Evolutionary conservation across 1,284 basidiomycete genomes (phyloP).

Genomic region (Fomitopsis pinicola): DNA sequence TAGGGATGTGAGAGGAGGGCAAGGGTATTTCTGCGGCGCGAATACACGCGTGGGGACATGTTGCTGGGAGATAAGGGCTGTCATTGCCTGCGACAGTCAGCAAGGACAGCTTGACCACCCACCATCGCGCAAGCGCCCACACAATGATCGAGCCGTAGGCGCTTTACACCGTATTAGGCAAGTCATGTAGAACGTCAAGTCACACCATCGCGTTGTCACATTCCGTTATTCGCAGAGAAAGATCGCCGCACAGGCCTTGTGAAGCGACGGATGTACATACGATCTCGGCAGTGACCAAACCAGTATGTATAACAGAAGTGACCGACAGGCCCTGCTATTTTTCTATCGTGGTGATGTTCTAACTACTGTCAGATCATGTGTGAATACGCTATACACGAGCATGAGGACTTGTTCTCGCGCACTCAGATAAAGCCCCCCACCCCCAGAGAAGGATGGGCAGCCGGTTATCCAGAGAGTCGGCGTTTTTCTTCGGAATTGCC

Average conservation of each 20-base stretch:
- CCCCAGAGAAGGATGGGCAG: too few relatives aligned
- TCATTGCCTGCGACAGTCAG: background rate
- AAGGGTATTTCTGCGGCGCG: background rate
- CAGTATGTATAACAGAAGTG: too few relatives aligned
- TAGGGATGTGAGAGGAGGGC: background rate
- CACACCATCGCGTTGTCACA: background rate
- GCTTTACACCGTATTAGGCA: background rate
- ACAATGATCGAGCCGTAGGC: background rate
- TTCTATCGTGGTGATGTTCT: too few relatives aligned
- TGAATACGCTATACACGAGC: too few relatives aligned
- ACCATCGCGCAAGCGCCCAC: background rate
- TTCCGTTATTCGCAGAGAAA: background rate
- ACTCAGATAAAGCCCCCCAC: too few relatives aligned
- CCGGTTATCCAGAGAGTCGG: too few relatives aligned
- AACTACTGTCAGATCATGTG: too few relatives aligned
- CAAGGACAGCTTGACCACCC: background rate
- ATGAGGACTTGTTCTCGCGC: too few relatives aligned
- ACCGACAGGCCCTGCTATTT: too few relatives aligned
- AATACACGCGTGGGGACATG: background rate
- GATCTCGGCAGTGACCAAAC: too few relatives aligned
- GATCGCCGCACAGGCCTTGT: background rate
- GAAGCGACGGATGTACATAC: background rate
- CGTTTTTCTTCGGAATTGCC: too few relatives aligned
- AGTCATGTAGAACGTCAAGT: background rate
- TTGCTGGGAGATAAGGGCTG: background rate